Base-by-base conservation (phyloP, 768 basidiomycete genomes). In the Pleurotus citrinopileatus region DNA sequence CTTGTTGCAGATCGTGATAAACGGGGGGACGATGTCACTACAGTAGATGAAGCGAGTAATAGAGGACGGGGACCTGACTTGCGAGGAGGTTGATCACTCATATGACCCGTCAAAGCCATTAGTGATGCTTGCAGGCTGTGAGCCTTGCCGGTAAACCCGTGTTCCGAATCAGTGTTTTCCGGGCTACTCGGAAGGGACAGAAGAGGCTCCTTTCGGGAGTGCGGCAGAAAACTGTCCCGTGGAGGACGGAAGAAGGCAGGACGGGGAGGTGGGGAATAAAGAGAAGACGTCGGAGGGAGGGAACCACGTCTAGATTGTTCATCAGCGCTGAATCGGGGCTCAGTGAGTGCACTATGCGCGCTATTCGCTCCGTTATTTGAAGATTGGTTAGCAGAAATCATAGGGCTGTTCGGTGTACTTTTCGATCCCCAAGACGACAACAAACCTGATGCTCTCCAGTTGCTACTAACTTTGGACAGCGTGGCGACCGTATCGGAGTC, bases 401-500 rank as follows among this genome's bases (percentile, higher is more conserved):
- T 47, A 17, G 59, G 55, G 37, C 26, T 53, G n/a, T 34, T 43
- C 36, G 46, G 53, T 6, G 54, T 54, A n/a, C 52, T 52, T 25
- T 20, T 36, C 26, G 38, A 59, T 25, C 70, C 65, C 78, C 77
- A 79, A 22, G 71, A 58, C n/a, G 70, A 70, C 52, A 77, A 59
- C 42, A 84, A 60, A 13, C 84, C 83, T 59, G 76, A 84, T 17
- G 87, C 87, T 17, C 81, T 79, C 85, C 84, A 88, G 57, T 91
- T 91, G 22, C 79, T 86, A 66, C 88, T 84, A 52, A 79, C 83
- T 68, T 89, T 92, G 2, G 90, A 74, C 13, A 91, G 67, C 1
- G 80, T 75, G 10, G 90, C 89, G 32, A 83, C 74, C 1, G 88
- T 71, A 61, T 91, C 87, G 2, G 88, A 89, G 51, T 88, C 83